Base-by-base conservation (phyloP, 1,284 basidiomycete species). In the Agroathelia rolfsii region DNA sequence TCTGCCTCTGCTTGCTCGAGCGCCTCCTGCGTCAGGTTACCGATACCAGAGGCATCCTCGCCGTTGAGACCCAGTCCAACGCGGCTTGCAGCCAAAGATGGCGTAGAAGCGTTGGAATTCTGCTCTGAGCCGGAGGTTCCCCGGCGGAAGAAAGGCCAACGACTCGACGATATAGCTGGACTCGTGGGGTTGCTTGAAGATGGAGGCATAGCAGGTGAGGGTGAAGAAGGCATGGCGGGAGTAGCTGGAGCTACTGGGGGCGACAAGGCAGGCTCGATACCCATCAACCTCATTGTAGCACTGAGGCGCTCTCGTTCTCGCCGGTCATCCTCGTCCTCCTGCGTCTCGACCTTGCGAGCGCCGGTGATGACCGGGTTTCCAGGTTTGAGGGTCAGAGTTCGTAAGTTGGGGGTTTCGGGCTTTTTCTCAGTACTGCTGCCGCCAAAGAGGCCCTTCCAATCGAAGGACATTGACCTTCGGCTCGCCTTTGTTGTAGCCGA, bases 221-320 rank as follows among this genome's bases (percentile, higher is more conserved):
- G n/a, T n/a, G n/a, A n/a, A n/a, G n/a, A n/a, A n/a, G n/a, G n/a
- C n/a, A n/a, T n/a, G 1, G 52, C 45, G 27, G 50, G 44, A 3
- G 61, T 53, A 11, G 61, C 55, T 28, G 59, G 41, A 12, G 43
- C 46, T 20, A n/a, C n/a, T n/a, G n/a, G n/a, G n/a, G n/a, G n/a
- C n/a, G n/a, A n/a, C n/a, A n/a, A n/a, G n/a, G 60, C 51, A 27
- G 78, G 74, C 48, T 87, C 76, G 37, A 92, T 84, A 6, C 89
- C 89, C 85, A 92, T 88, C 19, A 93, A 62, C 55, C 89, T 89
- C 79, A 93, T 82, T 8, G 84, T 84, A 8, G 88, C 87, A 46
- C 84, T 68, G 38, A 92, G 61, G 10, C 86, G 72, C 53, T 90
- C 86, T 37, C 89, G 66, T 54, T 92, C 89, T 38, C 69, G 69